phyloP scores from a whole-genome alignment of 208 protist species.

The Trypanosoma scelopori region DNA sequence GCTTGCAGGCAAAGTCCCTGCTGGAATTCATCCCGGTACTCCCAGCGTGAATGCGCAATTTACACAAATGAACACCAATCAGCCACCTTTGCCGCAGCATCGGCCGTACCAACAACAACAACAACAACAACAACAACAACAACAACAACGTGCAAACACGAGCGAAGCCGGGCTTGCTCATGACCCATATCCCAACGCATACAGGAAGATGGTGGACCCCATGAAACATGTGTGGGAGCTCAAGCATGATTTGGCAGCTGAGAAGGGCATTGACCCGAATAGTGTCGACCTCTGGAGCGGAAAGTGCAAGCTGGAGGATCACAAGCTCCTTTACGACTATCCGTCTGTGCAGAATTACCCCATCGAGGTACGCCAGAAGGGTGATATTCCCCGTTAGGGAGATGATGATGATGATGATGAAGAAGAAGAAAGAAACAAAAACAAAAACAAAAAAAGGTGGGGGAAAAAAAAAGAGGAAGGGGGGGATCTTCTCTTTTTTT shows the following conservation, averaged over 20 bases:
- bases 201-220: slow-evolving; percentile 90
- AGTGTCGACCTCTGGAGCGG: slow-evolving; percentile 87
- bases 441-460: background rate
- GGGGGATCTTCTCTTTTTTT: too few relatives aligned
- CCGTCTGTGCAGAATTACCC: slow-evolving; percentile 86
- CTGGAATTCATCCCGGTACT: slow-evolving; percentile 37
- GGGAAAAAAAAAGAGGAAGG: too few relatives aligned
- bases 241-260: slow-evolving; percentile 79
- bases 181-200: slow-evolving; percentile 89
- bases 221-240: slow-evolving; percentile 90
- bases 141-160: slow-evolving; percentile 30
- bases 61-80: slow-evolving; percentile 33
- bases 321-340: slow-evolving; percentile 91
- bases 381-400: slow-evolving; percentile 73
- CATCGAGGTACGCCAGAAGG: slow-evolving; percentile 91
- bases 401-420: background rate
- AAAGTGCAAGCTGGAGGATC: slow-evolving; percentile 82
- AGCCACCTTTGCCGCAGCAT: slow-evolving; percentile 27
- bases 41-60: slow-evolving; percentile 34
- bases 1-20: slow-evolving; percentile 53
- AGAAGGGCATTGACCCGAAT: slow-evolving; percentile 81
- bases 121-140: slow-evolving; percentile 40
- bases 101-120: slow-evolving; percentile 38
- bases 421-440: background rate
- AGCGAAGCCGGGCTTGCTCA: slow-evolving; percentile 55